Evolutionary conservation across 2,329 filamentous ascomycete genomes (phyloP).

Genomic region (Pseudogymnoascus sp.): DNA sequence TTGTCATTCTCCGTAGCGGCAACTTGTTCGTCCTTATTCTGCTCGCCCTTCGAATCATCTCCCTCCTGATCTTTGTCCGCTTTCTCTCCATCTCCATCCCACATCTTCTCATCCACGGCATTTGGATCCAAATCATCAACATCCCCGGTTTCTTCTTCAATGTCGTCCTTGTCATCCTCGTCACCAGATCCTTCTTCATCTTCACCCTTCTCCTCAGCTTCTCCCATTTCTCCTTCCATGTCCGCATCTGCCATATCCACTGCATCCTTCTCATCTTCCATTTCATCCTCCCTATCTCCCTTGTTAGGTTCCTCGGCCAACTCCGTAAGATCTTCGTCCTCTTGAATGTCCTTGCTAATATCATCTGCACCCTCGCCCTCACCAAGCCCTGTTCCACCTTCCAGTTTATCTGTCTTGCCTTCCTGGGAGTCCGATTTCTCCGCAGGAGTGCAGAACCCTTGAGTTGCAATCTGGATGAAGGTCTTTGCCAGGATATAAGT

Average conservation of each 20-base stretch:
- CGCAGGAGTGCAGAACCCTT: conserved; percentile 86
- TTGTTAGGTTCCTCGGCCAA: conserved; percentile 75
- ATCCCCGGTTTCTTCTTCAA: conserved; percentile 84
- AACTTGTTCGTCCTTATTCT: conserved; percentile 46
- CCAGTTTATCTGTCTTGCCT: conserved; percentile 67
- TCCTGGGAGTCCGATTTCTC: conserved; percentile 67
- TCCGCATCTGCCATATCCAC: conserved; percentile 92
- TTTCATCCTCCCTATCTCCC: conserved; percentile 45
- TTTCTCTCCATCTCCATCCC: conserved; percentile 77
- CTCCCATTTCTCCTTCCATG: conserved; percentile 74
- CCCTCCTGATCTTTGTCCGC: conserved; percentile 75
- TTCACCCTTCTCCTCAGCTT: conserved; percentile 53
- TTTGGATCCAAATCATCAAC: conserved; percentile 85
- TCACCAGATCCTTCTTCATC: conserved; percentile 53
- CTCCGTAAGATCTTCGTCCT: conserved; percentile 88
- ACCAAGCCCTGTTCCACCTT: conserved; percentile 85
- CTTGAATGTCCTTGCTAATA: conserved; percentile 92
- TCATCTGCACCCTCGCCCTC: conserved; percentile 94
- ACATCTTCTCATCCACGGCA: conserved; percentile 96
- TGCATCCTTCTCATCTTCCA: conserved; percentile 74
- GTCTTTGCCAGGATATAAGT: conserved; percentile 66
- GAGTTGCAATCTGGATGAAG: conserved; percentile 68
- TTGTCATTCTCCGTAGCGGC: conserved; percentile 48
- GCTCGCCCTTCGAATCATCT: conserved; percentile 61
- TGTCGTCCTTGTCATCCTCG: conserved; percentile 59